A percentile compares a stretch with the other conserved stretches of the same genome.
phyloP scores from a whole-genome alignment of 805 yeast genomes.

The Yarrowia bubula region DNA sequence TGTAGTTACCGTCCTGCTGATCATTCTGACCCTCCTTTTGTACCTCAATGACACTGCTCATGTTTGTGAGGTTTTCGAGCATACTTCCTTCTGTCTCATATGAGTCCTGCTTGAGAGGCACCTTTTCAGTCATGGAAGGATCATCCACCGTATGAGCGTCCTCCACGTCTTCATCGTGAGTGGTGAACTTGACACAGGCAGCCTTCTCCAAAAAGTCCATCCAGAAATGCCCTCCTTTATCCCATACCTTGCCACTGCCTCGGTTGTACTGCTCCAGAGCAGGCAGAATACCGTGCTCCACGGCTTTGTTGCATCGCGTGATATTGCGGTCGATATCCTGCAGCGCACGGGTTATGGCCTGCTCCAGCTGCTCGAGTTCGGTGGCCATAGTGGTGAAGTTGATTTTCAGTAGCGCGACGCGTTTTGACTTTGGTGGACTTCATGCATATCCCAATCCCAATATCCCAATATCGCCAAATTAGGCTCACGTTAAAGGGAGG shows the following conservation, averaged over 20 bases:
- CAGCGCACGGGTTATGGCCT: slow-evolving; percentile 69
- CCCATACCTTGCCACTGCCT: slow-evolving; percentile 61
- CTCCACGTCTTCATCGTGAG: slow-evolving; percentile 45
- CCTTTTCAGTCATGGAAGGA: slow-evolving; percentile 27
- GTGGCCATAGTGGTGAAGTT: slow-evolving; percentile 32
- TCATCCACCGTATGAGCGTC: slow-evolving; percentile 21
- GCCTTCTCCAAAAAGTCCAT: slow-evolving; percentile 74
- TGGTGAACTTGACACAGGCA: slow-evolving; percentile 61
- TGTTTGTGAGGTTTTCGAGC: neutral
- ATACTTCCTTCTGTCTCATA: slow-evolving; percentile 20
- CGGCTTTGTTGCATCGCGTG: slow-evolving; percentile 61
- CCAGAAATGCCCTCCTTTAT: slow-evolving; percentile 63
- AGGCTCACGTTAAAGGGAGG: too few relatives aligned
- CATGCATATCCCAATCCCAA: too few relatives aligned
- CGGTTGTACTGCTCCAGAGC: slow-evolving; percentile 58
- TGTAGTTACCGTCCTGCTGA: neutral
- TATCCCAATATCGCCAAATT: too few relatives aligned
- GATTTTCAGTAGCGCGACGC: slow-evolving; percentile 11
- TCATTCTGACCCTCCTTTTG: neutral
- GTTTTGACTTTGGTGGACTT: neutral
- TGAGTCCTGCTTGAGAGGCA: slow-evolving; percentile 29
- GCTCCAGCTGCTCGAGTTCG: slow-evolving; percentile 68
- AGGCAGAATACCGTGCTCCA: slow-evolving; percentile 69
- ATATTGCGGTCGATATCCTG: slow-evolving; percentile 79
- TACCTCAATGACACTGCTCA: neutral